phyloP scores from a whole-genome alignment of 192 early-diverging fungal species.

The Gryganskiella cystojenkinii region DNA sequence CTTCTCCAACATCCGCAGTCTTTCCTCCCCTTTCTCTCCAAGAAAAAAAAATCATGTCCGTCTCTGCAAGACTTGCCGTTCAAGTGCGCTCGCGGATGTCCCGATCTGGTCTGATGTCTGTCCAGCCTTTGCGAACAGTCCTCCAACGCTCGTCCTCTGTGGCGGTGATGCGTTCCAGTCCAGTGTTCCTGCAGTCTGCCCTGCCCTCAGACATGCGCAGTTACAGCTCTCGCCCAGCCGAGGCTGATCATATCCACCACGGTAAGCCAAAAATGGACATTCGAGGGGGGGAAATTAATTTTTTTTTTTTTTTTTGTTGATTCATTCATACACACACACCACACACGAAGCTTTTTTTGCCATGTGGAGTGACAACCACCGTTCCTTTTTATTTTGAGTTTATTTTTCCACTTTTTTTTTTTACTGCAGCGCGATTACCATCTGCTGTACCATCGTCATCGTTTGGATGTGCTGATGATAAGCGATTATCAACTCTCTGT shows the following conservation, averaged over 20 bases:
- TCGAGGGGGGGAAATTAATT: slow-evolving; percentile 11
- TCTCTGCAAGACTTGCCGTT: slow-evolving; percentile 24
- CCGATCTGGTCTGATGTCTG: too few relatives aligned
- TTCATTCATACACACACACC: background rate
- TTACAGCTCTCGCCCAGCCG: slow-evolving; percentile 48
- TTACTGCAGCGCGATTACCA: background rate
- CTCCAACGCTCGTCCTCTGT: slow-evolving; percentile 6
- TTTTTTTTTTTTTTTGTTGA: background rate
- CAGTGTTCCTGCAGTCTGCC: slow-evolving; percentile 2
- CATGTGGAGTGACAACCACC: background rate
- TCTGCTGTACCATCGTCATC: too few relatives aligned
- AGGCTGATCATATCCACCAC: slow-evolving; percentile 22
- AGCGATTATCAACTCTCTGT: too few relatives aligned
- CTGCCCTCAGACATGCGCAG: slow-evolving; percentile 25
- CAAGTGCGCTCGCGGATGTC: slow-evolving; percentile 6
- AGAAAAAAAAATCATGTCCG: slow-evolving; percentile 27
- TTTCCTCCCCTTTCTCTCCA: background rate
- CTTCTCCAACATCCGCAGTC: background rate
- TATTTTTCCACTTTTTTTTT: slow-evolving; percentile 1
- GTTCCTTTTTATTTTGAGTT: background rate
- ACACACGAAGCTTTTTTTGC: slow-evolving; percentile 1
- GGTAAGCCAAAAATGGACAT: slow-evolving; percentile 43
- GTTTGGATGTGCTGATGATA: too few relatives aligned
- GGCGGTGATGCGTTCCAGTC: slow-evolving; percentile 4
- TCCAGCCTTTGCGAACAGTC: slow-evolving; percentile 13